These are phyloP conservation scores for Fusarium marasasianum DNA, from an alignment of 2,329 filamentous ascomycete species.

Conservation along the genomic window DNA sequence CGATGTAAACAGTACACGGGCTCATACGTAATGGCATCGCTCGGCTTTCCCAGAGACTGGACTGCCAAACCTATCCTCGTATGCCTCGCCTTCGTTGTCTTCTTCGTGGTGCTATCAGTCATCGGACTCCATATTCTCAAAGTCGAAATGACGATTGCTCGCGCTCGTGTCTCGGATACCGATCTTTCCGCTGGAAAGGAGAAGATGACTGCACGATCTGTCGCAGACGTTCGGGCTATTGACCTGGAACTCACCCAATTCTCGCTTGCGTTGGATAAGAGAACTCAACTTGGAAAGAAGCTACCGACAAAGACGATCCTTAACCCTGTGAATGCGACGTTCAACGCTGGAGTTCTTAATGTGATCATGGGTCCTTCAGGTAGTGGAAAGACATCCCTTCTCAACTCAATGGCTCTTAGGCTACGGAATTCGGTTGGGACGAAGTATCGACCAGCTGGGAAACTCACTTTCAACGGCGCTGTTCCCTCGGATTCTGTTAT, in stretches of 20 bases:
- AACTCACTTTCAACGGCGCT: constrained; percentile 75
- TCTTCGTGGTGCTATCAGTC: constrained; percentile 70
- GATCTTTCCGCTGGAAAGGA: constrained; percentile 77
- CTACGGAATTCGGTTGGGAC: constrained; percentile 70
- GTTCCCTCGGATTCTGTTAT: constrained; percentile 74
- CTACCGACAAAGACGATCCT: constrained; percentile 68
- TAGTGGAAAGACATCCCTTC: constrained; percentile 77
- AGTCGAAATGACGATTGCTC: constrained; percentile 75
- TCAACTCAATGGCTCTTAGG: constrained; percentile 77
- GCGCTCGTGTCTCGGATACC: constrained; percentile 65
- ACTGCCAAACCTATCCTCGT: constrained; percentile 72
- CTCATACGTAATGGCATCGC: constrained; percentile 71
- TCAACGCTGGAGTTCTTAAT: constrained; percentile 74
- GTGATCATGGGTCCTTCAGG: constrained; percentile 85
- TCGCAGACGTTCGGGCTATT: constrained; percentile 65
- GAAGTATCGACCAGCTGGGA: constrained; percentile 68
- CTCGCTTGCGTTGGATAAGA: constrained; percentile 71
- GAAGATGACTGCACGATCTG: constrained; percentile 66
- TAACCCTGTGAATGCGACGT: constrained; percentile 71
- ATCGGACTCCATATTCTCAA: constrained; percentile 71
- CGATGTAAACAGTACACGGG: constrained; percentile 76
- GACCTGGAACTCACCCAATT: constrained; percentile 73
- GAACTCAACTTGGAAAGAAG: constrained; percentile 60
- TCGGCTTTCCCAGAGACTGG: constrained; percentile 76
- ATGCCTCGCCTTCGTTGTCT: constrained; percentile 67